Evolutionary conservation across 2,329 filamentous ascomycete species (phyloP).

Genomic region (Fusarium sacchari): DNA sequence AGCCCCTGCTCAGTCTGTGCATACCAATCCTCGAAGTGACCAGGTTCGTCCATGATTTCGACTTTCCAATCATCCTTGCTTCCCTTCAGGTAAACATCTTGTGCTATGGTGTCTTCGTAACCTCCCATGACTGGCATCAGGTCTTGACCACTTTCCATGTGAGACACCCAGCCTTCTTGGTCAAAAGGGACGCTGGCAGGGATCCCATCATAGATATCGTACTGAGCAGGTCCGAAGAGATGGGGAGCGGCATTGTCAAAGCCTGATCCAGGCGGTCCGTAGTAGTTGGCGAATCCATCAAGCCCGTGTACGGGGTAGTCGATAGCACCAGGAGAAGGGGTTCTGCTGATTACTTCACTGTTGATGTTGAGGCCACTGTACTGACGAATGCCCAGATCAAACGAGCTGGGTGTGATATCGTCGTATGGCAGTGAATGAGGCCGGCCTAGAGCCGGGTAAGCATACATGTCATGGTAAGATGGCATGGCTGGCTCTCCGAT

Average conservation of each 20-base stretch:
- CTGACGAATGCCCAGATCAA: constrained; percentile 19
- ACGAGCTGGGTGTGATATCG: constrained; percentile 21
- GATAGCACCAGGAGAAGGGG: constrained; percentile 31
- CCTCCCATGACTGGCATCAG: constrained; percentile 16
- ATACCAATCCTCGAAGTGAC: constrained; percentile 49
- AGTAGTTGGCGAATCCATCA: constrained; percentile 25
- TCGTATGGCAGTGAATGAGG: constrained; percentile 23
- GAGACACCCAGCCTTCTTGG: constrained; percentile 26
- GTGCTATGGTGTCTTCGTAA: constrained; percentile 26
- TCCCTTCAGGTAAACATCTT: constrained; percentile 48
- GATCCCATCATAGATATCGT: constrained; percentile 23
- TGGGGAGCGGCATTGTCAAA: constrained; percentile 6
- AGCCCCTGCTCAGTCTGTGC: constrained; percentile 41
- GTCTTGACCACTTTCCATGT: constrained; percentile 13
- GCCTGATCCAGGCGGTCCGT: constrained; percentile 6
- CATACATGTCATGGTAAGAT: constrained; percentile 27
- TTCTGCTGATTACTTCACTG: constrained; percentile 26
- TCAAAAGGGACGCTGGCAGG: constrained; percentile 9
- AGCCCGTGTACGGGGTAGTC: constrained; percentile 28
- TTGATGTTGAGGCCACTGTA: constrained; percentile 13
- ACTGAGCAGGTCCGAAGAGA: constrained; percentile 16
- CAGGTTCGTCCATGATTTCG: constrained; percentile 46
- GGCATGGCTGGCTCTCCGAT: constrained; percentile 6
- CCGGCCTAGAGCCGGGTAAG: constrained; percentile 20
- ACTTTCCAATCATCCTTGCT: constrained; percentile 50